Evolutionary conservation across 148 eudicot genomes (phyloP).

Genomic region (Camellia lanceoleosa): DNA sequence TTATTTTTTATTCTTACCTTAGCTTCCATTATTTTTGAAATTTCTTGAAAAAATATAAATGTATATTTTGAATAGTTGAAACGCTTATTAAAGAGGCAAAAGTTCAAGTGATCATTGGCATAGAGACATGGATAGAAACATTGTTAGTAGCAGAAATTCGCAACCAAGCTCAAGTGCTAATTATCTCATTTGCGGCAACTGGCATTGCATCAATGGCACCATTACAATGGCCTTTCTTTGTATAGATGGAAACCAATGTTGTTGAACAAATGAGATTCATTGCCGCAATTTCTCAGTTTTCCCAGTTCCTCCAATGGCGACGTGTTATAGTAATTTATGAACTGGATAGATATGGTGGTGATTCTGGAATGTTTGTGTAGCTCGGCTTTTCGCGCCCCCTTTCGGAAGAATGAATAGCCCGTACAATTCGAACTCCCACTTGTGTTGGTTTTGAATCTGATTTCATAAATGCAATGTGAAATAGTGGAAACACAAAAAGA

Average conservation of each 20-base stretch:
- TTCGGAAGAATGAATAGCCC: too few species aligned
- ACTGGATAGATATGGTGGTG: conserved; percentile 19
- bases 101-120: conserved; percentile 14
- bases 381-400: too few species aligned
- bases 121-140: conserved; percentile 19
- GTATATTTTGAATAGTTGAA: not conserved
- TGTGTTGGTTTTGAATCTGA: too few species aligned
- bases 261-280: not conserved
- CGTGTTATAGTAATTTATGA: conserved; percentile 25
- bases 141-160: conserved; percentile 18
- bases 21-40: too few species aligned
- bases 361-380: conserved; percentile 9
- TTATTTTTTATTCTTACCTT: too few species aligned
- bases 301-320: conserved; percentile 15
- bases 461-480: too few species aligned
- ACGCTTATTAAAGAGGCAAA: conserved; percentile 1
- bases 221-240: conserved; percentile 20
- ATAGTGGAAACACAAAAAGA: too few species aligned
- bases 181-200: conserved; percentile 18
- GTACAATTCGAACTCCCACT: too few species aligned
- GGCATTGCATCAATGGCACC: not conserved
- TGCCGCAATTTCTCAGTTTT: conserved; percentile 8
- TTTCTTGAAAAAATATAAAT: too few species aligned
- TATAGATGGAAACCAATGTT: conserved; percentile 6
- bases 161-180: conserved; percentile 13